phyloP scores from a whole-genome alignment of 441 rosid genomes.

The Adansonia gregorii region DNA sequence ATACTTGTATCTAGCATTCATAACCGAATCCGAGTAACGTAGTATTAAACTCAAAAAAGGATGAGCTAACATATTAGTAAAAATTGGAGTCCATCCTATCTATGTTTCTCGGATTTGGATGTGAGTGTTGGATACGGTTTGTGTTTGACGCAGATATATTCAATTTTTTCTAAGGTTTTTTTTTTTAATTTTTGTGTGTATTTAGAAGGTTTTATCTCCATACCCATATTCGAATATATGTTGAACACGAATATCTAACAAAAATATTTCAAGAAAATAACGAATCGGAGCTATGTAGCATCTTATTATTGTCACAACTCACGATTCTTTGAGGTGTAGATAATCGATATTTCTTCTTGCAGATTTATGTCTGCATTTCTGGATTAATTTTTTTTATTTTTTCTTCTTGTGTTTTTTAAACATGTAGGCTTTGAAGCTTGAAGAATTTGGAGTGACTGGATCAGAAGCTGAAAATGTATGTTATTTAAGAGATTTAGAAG shows the following conservation, averaged over 20 bases:
- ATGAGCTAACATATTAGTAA: background rate
- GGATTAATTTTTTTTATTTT: background rate
- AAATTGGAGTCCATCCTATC: background rate
- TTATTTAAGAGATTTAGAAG: conserved; percentile 79
- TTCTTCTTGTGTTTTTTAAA: conserved; percentile 21
- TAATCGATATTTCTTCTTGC: background rate
- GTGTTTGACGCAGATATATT: too few species aligned
- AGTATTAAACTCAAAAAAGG: background rate
- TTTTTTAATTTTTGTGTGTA: too few species aligned
- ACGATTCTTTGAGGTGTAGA: background rate
- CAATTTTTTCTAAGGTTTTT: too few species aligned
- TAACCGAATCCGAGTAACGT: too few species aligned
- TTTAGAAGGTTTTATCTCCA: too few species aligned
- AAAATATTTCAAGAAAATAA: too few species aligned
- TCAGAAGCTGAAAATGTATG: conserved; percentile 91
- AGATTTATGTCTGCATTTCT: background rate
- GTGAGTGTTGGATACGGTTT: too few species aligned
- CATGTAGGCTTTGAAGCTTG: conserved; percentile 83
- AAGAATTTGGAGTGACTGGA: conserved; percentile 89
- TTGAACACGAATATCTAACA: too few species aligned
- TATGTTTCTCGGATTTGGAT: too few species aligned
- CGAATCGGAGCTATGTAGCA: background rate
- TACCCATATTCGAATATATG: too few species aligned
- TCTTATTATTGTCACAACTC: background rate
- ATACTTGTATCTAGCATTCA: too few species aligned